These are phyloP conservation scores for Pichia exigua DNA, from an alignment of 805 yeast genomes.

Conservation along the genomic window DNA sequence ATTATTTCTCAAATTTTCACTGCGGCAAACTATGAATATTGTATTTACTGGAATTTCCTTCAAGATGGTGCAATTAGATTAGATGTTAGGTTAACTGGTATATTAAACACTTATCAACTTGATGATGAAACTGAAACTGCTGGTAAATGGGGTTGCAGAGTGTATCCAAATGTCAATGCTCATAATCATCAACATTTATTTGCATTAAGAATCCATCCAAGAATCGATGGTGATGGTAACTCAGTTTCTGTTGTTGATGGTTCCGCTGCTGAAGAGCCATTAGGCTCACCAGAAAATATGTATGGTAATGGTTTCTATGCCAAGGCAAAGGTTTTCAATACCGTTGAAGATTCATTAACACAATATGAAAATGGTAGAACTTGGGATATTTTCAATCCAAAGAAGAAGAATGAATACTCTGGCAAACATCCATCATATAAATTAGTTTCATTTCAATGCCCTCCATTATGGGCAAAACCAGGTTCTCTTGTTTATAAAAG, in stretches of 20 bases:
- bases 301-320: constrained; percentile 74
- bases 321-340: constrained; percentile 57
- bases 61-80: constrained; percentile 79
- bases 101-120: constrained; percentile 63
- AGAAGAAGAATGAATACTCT: constrained; percentile 55
- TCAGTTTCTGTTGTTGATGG: constrained; percentile 67
- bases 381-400: constrained; percentile 75
- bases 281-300: constrained; percentile 62
- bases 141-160: constrained; percentile 75
- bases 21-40: constrained; percentile 81
- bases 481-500: constrained; percentile 72
- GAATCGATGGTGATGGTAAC: constrained; percentile 74
- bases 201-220: constrained; percentile 69
- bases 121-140: constrained; percentile 56
- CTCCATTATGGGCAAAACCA: constrained; percentile 64
- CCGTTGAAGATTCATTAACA: constrained; percentile 58
- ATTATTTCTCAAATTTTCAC: constrained; percentile 76
- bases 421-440: constrained; percentile 72
- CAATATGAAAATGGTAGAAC: constrained; percentile 61
- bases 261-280: constrained; percentile 45
- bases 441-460: constrained; percentile 66
- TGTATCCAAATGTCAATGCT: constrained; percentile 74
- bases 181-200: constrained; percentile 85
- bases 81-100: constrained; percentile 76
- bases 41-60: constrained; percentile 74